A percentile compares a stretch with the other conserved stretches of the same genome.
Evolutionary conservation across 1,139 yeast species (phyloP).

Genomic region (Eremothecium gossypii): DNA sequence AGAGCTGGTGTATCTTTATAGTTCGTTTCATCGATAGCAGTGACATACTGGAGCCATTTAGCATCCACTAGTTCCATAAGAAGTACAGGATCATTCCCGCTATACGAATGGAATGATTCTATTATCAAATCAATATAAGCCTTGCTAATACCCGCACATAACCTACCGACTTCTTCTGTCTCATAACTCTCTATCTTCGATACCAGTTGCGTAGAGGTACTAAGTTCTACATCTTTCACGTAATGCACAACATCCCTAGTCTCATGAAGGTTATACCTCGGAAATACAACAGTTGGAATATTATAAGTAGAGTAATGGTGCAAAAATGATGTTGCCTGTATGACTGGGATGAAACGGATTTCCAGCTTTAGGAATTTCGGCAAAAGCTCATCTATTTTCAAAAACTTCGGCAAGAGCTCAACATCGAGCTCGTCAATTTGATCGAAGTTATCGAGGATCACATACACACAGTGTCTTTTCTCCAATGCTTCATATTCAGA

Average conservation of each 20-base stretch:
- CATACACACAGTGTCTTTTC: conserved; percentile 12
- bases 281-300: conserved; percentile 26
- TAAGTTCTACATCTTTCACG: conserved; percentile 14
- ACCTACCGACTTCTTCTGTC: conserved; percentile 5
- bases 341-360: conserved; percentile 20
- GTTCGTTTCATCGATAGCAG: conserved; percentile 15
- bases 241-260: conserved; percentile 17
- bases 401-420: conserved; percentile 21
- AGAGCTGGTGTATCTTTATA: conserved; percentile 21
- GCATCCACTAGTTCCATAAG: conserved; percentile 25
- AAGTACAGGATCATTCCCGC: conserved; percentile 25
- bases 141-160: conserved; percentile 10
- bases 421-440: conserved; percentile 26
- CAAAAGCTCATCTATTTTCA: conserved; percentile 23
- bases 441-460: conserved; percentile 27
- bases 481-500: conserved; percentile 11
- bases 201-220: conserved; percentile 9
- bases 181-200: conserved; percentile 7
- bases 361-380: conserved; percentile 14
- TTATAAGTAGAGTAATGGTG: conserved; percentile 21
- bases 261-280: conserved; percentile 22
- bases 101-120: conserved; percentile 27
- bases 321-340: conserved; percentile 20
- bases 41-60: conserved; percentile 24
- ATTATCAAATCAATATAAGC: conserved; percentile 25